Conservation (phyloP, 495 filamentous ascomycete genomes). For the Neurospora sp. region DNA sequence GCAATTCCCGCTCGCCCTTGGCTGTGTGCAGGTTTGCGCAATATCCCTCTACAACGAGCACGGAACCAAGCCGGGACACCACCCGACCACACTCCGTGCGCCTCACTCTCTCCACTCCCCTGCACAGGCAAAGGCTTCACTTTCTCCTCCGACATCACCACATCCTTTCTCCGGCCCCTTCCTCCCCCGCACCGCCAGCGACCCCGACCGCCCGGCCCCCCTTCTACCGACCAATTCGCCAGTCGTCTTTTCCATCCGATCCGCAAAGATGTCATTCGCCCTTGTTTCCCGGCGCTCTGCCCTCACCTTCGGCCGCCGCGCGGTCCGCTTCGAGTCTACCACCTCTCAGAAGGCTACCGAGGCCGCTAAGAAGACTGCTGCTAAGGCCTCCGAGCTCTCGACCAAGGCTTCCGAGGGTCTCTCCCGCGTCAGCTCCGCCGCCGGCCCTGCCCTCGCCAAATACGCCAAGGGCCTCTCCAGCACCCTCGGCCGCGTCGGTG, state of each 20-base stretch:
- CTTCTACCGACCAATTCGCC: not conserved
- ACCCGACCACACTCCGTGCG: not conserved
- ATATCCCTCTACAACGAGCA: conserved; percentile 11
- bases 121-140: not conserved
- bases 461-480: conserved; percentile 54
- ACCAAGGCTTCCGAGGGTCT: conserved; percentile 80
- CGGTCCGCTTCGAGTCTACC: conserved; percentile 42
- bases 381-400: conserved; percentile 51
- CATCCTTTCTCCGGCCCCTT: conserved; percentile 8
- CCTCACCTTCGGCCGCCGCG: conserved; percentile 31
- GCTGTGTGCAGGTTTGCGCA: conserved; percentile 15
- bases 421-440: conserved; percentile 68
- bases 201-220: not conserved
- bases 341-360: conserved; percentile 49
- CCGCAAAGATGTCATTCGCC: conserved; percentile 21
- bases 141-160: not conserved
- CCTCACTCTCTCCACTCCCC: not conserved
- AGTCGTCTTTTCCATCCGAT: not conserved
- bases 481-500: conserved; percentile 68
- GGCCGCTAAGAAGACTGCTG: conserved; percentile 55
- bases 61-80: not conserved
- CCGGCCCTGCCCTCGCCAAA: conserved; percentile 64
- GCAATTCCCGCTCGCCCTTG: conserved; percentile 1
- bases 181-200: conserved; percentile 5
- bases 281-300: conserved; percentile 24